Conservation (phyloP, 2,329 filamentous ascomycete species). For the Aureobasidium sp. region DNA sequence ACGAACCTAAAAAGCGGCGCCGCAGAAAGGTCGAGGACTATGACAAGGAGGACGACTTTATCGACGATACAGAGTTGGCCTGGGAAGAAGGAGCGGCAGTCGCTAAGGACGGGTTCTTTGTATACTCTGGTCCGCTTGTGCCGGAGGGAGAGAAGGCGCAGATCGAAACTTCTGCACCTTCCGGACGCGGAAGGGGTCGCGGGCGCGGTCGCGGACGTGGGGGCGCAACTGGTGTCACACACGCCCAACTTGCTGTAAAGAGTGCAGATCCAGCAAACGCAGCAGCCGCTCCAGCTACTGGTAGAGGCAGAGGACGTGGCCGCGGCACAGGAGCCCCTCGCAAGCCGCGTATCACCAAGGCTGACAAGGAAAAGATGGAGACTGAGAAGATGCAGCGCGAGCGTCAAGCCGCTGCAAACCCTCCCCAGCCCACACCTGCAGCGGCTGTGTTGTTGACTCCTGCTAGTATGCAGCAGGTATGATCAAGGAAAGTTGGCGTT, state of each 20-base stretch:
- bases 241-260: conserved; percentile 24
- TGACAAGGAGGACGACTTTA: conserved; percentile 61
- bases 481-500: neutral
- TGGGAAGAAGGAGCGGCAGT: conserved; percentile 96
- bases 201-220: conserved; percentile 55
- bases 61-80: conserved; percentile 85
- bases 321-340: conserved; percentile 66
- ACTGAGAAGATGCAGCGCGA: conserved; percentile 74
- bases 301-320: conserved; percentile 53
- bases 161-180: conserved; percentile 43
- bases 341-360: conserved; percentile 81
- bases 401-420: conserved; percentile 32
- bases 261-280: conserved; percentile 20
- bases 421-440: neutral
- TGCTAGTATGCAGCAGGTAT: conserved; percentile 4
- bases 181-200: conserved; percentile 40
- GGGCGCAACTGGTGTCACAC: conserved; percentile 29
- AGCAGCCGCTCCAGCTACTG: conserved; percentile 22
- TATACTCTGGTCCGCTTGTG: conserved; percentile 87
- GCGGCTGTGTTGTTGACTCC: conserved; percentile 10
- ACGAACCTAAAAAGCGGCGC: conserved; percentile 66
- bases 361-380: conserved; percentile 73
- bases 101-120: conserved; percentile 94
- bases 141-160: conserved; percentile 74
- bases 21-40: conserved; percentile 65